These are phyloP conservation scores for Acanthamoeba divionensis DNA, from an alignment of 208 protist species.

Conservation along the genomic window DNA sequence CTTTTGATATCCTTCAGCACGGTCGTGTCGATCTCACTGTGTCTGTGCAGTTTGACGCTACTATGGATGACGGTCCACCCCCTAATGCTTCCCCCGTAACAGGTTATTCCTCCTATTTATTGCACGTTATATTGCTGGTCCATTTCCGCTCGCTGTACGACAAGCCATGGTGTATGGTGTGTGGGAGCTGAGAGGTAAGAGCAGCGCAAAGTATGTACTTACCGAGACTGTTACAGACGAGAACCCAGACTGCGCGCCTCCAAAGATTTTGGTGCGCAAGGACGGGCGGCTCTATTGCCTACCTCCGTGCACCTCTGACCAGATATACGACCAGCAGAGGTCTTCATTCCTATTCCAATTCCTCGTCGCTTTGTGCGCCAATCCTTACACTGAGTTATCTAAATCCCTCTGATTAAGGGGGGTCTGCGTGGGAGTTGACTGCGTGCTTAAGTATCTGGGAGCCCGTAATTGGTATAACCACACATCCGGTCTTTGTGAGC, in stretches of 20 bases:
- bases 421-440: not conserved
- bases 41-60: not conserved
- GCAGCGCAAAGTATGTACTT: not conserved
- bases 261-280: not conserved
- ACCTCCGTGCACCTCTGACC: conserved; percentile 17
- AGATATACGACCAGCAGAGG: not conserved
- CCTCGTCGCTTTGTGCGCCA: not conserved
- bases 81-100: not conserved
- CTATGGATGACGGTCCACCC: not conserved
- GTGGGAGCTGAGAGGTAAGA: too few species aligned
- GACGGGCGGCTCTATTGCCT: not conserved
- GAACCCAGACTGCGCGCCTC: not conserved
- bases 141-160: too few species aligned
- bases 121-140: too few species aligned
- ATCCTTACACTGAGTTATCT: not conserved
- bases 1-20: not conserved
- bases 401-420: too few species aligned
- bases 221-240: not conserved
- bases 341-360: not conserved
- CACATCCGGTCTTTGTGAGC: not conserved
- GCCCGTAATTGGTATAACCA: conserved; percentile 41
- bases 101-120: not conserved
- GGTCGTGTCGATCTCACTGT: not conserved
- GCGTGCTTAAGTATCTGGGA: conserved; percentile 9
- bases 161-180: too few species aligned